These are phyloP conservation scores for Canavalia ensiformis DNA, from an alignment of 306 rosid genomes.

Conservation along the genomic window DNA sequence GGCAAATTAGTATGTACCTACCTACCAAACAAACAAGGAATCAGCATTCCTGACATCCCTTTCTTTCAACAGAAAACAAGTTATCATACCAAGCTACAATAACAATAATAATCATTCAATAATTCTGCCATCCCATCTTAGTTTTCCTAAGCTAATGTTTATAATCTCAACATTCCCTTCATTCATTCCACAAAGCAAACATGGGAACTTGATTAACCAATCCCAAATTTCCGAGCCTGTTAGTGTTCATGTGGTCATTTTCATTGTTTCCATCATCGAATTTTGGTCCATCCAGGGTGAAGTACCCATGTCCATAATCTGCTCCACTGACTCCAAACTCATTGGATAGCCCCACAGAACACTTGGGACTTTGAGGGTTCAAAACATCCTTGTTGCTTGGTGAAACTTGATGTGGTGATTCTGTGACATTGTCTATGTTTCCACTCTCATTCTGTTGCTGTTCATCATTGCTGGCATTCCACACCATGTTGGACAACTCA, in stretches of 20 bases:
- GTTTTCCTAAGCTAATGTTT: constrained; percentile 44
- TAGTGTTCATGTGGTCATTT: constrained; percentile 52
- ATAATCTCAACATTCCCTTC: background rate
- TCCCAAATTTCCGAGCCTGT: constrained; percentile 63
- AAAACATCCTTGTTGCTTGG: constrained; percentile 49
- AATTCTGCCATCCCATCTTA: constrained; percentile 44
- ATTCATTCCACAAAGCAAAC: constrained; percentile 92
- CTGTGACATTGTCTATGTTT: constrained; percentile 31
- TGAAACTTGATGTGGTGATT: constrained; percentile 43
- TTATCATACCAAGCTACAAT: constrained; percentile 41
- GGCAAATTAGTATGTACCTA: constrained; percentile 31
- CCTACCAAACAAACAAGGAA: constrained; percentile 40
- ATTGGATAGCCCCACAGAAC: constrained; percentile 48
- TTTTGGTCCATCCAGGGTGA: constrained; percentile 63
- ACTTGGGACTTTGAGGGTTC: constrained; percentile 59
- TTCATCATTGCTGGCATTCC: constrained; percentile 59
- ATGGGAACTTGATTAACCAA: constrained; percentile 79
- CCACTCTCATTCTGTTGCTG: constrained; percentile 51
- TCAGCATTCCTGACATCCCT: constrained; percentile 42
- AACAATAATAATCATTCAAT: constrained; percentile 39
- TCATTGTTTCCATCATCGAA: constrained; percentile 69
- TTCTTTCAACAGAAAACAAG: constrained; percentile 35
- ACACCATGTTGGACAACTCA: constrained; percentile 74
- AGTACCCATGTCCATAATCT: constrained; percentile 75
- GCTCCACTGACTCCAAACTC: constrained; percentile 64